Evolutionary conservation across 176 grass and related monocot genomes (phyloP), one percentile per base, ranked within the genome.

Genomic region (Oryza officinalis): DNA sequence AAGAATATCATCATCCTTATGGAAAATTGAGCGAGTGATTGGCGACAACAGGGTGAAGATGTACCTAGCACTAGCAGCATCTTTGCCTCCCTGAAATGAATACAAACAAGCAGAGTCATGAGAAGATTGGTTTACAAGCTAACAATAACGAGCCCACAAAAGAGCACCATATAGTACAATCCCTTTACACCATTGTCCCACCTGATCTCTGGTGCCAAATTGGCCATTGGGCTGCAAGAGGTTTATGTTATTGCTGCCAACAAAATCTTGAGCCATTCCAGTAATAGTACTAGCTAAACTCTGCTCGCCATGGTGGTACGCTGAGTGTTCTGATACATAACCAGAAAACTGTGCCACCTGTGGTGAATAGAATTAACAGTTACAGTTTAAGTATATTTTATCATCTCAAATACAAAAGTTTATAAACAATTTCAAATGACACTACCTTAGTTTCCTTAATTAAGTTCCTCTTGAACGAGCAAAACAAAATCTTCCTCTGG

Each of bases 211-310:
- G 59, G 93, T 99, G 6, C 93, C 96, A 14, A 99, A 99, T 72
- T 99, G 96, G 26, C 96, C 96, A 65, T 67, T 60, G 49, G 93
- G 93, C n/a, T 37, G 63, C 72, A 99, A 75, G 15, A 99, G 89
- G 52, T 90, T 94, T 25, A 99, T 89, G 27, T 99, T 96, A 83
- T 99, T 99, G 85, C 89, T 94, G 28, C 96, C 93, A 41, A 96
- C 96, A 81, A 96, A 99, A 75, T 85, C 82, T 88, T 99, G 96
- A 80, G 96, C 96, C 96, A 99, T 99, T 83, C 93, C 93, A 89
- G 95, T 17, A 32, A 96, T 96, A 5, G 96, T 99, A 40, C 91
- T 83, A 50, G 85, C 87, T 47, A 99, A 79, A 83, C 89, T 94
- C 77, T 95, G 93, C 45, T 99, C 89, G 31, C 87, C 96, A 54